These are phyloP conservation scores for Podospora anserina DNA, from an alignment of 495 filamentous ascomycete species.

Conservation along the genomic window DNA sequence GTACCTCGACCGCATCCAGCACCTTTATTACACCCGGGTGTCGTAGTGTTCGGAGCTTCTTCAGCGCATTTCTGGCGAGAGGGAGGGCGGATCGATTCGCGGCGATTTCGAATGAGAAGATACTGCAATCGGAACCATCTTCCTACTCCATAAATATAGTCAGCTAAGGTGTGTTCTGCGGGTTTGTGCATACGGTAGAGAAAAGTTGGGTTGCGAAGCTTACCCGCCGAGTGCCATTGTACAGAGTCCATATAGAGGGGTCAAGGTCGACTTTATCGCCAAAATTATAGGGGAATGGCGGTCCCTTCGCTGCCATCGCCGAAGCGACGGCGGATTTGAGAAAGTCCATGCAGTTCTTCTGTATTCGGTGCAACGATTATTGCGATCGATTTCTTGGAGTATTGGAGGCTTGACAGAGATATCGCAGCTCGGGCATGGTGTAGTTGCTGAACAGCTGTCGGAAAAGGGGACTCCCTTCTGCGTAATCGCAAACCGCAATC, in stretches of 20 bases:
- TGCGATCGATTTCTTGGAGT: background rate
- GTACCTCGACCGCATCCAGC: conserved; percentile 88
- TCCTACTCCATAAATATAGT: conserved; percentile 55
- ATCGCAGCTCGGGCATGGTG: background rate
- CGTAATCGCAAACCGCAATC: conserved; percentile 25
- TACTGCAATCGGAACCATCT: conserved; percentile 88
- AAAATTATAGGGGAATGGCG: conserved; percentile 84
- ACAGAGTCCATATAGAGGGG: conserved; percentile 85
- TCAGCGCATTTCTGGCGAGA: conserved; percentile 86
- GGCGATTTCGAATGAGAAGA: conserved; percentile 88
- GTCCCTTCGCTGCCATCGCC: conserved; percentile 83
- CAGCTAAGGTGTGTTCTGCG: conserved; percentile 6
- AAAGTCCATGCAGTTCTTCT: conserved; percentile 71
- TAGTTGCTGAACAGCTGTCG: background rate
- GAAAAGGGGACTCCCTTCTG: background rate
- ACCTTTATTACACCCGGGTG: conserved; percentile 94
- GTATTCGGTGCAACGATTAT: background rate
- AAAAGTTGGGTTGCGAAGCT: conserved; percentile 22
- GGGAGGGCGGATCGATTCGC: conserved; percentile 75
- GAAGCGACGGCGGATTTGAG: conserved; percentile 95
- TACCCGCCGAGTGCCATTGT: conserved; percentile 90
- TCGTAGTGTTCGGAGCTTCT: conserved; percentile 84
- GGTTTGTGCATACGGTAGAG: background rate
- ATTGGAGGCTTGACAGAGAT: background rate
- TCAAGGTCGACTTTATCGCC: conserved; percentile 87